Base-by-base conservation (phyloP, 805 yeast species). In the Suhomyces sp. region DNA sequence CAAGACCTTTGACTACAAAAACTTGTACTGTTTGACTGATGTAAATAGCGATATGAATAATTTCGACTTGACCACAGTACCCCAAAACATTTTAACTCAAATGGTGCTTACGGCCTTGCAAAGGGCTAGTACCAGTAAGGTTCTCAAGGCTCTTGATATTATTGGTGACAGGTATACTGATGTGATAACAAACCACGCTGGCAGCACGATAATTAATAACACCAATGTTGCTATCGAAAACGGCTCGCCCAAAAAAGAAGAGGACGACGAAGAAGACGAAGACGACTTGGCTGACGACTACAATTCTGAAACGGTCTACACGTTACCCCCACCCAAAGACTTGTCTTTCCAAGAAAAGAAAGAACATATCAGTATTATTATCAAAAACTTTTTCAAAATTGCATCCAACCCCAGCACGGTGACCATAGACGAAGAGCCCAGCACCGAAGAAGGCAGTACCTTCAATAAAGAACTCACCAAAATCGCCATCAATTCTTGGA, bases 11-110 rank as follows among this genome's bases (percentile, higher is more conserved):
- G 78, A 73, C 58, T 89, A 86, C 65, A 80, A 86, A 49, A 74
- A 85, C 13, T 71, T 92, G 42, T 94, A 82, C 65, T 81, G 86
- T 26, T 76, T 93, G 54, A 85, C 87, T 12, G 84, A 81, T 40
- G 72, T 83, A 31, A 69, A 73, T 41, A 84, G 86, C 62, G 85
- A 85, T 48, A 71, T 89, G 53, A 78, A 83, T 31, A 78, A 78
- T 38, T 87, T 90, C 63, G 93, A 93, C 65, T 81, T 90, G 51
- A 77, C 89, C 2, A 72, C 81, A 8, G 72, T 94, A 6, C 87
- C 94, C 5, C 80, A 79, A 22, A 82, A 83, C 48, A 75, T 87
- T 0, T 78, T 91, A 52, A 79, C 78, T 22, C 78, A 81, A 45
- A 85, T 86, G 79, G 89, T 86, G 13, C 72, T 82, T 52, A 80